Percentiles rank a stretch among this genome's conserved stretches.
These are phyloP conservation scores for Lobosporangium transversale DNA, from an alignment of 192 early-diverging fungal species.

Conservation along the genomic window DNA sequence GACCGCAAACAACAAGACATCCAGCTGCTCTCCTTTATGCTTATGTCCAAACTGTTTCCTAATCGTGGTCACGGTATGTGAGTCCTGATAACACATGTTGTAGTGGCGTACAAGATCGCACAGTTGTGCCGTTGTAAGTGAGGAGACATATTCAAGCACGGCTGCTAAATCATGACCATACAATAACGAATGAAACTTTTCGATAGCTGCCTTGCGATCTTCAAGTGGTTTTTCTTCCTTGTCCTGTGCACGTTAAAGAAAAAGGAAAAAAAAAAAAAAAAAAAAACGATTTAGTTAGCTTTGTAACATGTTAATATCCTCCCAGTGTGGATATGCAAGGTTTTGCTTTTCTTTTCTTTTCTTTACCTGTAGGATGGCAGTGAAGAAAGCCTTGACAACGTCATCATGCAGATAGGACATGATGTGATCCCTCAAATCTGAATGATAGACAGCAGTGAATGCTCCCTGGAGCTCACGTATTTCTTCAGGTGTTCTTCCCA, in stretches of 20 bases:
- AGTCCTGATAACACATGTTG: slow-evolving; percentile 12
- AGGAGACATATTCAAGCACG: slow-evolving; percentile 11
- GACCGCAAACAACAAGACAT: slow-evolving; percentile 29
- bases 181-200: slow-evolving; percentile 13
- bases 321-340: too few species aligned
- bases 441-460: slow-evolving; percentile 16
- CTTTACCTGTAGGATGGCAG: slow-evolving; percentile 30
- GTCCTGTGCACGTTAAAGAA: slow-evolving; percentile 11
- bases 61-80: slow-evolving; percentile 30
- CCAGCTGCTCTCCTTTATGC: slow-evolving; percentile 33
- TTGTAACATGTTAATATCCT: too few species aligned
- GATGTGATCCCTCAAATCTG: slow-evolving; percentile 25
- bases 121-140: slow-evolving; percentile 25
- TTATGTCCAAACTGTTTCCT: slow-evolving; percentile 18
- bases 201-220: slow-evolving; percentile 11
- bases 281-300: neutral
- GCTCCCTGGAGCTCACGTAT: slow-evolving; percentile 37
- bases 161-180: slow-evolving; percentile 11
- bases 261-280: neutral
- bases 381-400: slow-evolving; percentile 21
- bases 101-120: slow-evolving; percentile 15
- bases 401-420: slow-evolving; percentile 26
- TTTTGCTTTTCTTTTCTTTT: too few species aligned
- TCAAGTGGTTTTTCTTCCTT: slow-evolving; percentile 40
- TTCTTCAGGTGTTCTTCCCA: slow-evolving; percentile 41